Base-by-base conservation (phyloP, 805 yeast species). In the Candida vartiovaarae region DNA sequence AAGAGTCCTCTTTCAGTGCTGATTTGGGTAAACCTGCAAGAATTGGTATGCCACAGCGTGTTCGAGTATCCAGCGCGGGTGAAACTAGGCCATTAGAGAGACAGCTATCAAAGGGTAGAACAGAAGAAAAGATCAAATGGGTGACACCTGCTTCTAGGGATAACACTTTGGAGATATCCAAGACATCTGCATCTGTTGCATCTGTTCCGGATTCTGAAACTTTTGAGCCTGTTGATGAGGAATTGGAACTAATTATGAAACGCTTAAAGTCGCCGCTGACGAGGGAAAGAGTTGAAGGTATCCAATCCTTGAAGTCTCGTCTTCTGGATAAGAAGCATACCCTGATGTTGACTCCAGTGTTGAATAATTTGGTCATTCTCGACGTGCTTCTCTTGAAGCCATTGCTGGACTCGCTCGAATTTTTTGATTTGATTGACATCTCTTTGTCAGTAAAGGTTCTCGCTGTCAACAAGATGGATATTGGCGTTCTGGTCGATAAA, bases 381-480 rank as follows among this genome's bases (percentile, higher is more conserved):
- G 52, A 54, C 41, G 62, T 70, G 4, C 31, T 42, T 6, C 49
- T 59, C 5, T 51, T 67, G 37, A 63, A 59, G 39, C 61, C 63
- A 4, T 37, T 67, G 2, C 41, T 67, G 34, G 31, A 51, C 0
- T 41, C 55, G 4, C 45, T 59, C 5, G 31, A 31, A 3, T 67
- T 67, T 48, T 58, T 54, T 35, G 53, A 51, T 9, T 39, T 57
- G 7, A 32, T 65, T 8, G 65, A 66, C 2, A 32, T 59, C 4
- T 43, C 46, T 3, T 46, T 56, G 25, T 42, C 60, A 1, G 44
- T 68, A 32, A 66, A 66, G 44, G 47, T 61, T 6, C 56, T 59
- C 27, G 61, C 70, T 0, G 56, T 66, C 2, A 63, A 55, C 45
- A 57, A 61, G 41, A 45, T 46, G 6, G 56, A 51, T 9, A 23